Base-by-base conservation (phyloP, 495 filamentous ascomycete genomes). In the Penicillium daleae region DNA sequence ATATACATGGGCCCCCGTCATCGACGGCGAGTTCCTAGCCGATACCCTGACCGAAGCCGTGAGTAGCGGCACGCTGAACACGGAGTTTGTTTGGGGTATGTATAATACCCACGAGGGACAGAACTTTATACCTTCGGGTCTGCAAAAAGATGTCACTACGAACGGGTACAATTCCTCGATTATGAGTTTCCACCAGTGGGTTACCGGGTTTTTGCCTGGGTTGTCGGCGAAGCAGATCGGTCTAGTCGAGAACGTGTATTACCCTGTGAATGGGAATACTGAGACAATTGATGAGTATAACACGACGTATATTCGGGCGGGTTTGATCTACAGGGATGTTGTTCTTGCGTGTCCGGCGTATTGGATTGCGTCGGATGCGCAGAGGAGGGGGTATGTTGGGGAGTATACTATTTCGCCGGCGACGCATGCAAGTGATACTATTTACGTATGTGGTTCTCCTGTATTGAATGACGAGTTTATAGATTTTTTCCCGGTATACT, bases 61-160 rank as follows among this genome's bases (percentile, higher is more conserved):
- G 0, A 59, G 52, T 2, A 72, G 68, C 7, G 71, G 71, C 32
- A 51, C 68, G 5, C 73, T 87, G 33, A 78, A 84, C 50, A 77
- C 77, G 6, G 79, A 84, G 6, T 68, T 70, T 40, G 76, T 80
- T 8, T 83, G 80, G 59, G 77, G 78, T 4, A 82, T 84, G 75
- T 87, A 86, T 66, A 89, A 89, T 64, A 76, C 77, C 5, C 81
- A 86, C 63, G 85, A 88, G 68, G 85, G 83, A 31, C 78, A 86
- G 66, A 86, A 83, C 53, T 88, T 89, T 67, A 74, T 86, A 26
- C 80, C 85, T 0, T 64, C 80, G 0, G 83, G 82, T 0, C 61
- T 87, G 6, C 60, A 73, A 10, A 73, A 68, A n/a, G 57, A 61
- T 9, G 65, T 39, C 2, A 66, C 65, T 1, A 66, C 71, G 4